phyloP scores from a whole-genome alignment of 345 rosid genomes.

The Gossypium herbaceum region DNA sequence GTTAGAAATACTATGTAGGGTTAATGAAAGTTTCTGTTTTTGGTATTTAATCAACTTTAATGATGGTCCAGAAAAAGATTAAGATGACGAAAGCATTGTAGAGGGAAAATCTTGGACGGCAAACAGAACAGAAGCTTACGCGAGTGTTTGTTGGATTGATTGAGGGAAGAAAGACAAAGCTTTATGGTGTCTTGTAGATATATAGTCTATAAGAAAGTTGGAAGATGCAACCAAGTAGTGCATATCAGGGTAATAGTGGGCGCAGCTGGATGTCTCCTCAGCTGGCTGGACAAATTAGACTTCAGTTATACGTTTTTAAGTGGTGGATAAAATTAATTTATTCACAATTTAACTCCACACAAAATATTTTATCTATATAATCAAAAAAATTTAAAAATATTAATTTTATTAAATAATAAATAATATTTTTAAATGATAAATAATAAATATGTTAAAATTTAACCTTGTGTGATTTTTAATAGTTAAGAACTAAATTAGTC shows the following conservation, averaged over 20 bases:
- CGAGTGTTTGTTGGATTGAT: not conserved
- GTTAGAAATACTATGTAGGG: no score
- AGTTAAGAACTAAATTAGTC: no score
- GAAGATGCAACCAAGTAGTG: not conserved
- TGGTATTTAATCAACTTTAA: not conserved
- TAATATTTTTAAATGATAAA: no score
- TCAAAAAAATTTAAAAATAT: no score
- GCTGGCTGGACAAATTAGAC: not conserved
- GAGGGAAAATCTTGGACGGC: not conserved
- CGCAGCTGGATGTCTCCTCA: not conserved
- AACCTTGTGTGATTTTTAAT: no score
- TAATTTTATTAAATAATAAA: no score
- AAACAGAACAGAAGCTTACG: slow-evolving; percentile 2
- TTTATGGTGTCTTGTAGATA: not conserved
- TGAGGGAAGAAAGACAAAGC: not conserved
- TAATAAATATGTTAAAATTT: no score
- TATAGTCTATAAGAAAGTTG: not conserved
- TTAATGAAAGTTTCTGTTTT: no score
- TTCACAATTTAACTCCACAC: no score
- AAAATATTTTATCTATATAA: no score
- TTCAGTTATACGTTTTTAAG: not conserved
- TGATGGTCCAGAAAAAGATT: not conserved
- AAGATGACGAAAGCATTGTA: not conserved
- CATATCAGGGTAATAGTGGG: not conserved
- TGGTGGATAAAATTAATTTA: no score